Base-by-base conservation (phyloP, 2,329 filamentous ascomycete genomes). In the Endothia cerciana region DNA sequence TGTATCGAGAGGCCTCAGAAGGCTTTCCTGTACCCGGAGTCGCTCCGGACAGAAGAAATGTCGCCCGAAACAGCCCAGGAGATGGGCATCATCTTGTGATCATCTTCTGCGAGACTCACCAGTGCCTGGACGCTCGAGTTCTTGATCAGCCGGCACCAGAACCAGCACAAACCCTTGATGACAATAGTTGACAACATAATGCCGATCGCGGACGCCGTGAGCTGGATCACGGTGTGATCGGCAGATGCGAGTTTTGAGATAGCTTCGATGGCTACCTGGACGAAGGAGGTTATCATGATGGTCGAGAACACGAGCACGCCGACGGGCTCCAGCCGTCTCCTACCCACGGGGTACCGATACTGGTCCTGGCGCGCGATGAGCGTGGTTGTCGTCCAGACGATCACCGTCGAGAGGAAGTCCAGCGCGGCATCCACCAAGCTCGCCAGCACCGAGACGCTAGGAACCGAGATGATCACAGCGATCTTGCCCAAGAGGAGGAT, bases 51-150 rank as follows among this genome's bases (percentile, higher is more conserved):
- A 17, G 2, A 43, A 19, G 41, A 41, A 5, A 19, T 19, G 19
- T 19, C 4, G 41, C 41, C 41, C 41, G 15, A 43, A 19, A 43
- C 17, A 43, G 41, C 17, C 41, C 8, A 25, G 22, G 33, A 4
- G n/a, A 25, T 28, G 15, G 22, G 6, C 25, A 28, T 28, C 11
- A 5, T 2, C 13, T 13, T 4, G 13, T n/a, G n/a, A 8, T n/a
- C 19, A 19, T 33, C 7, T 17, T 17, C 22, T 15, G 36, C 15
- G n/a, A 15, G 33, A 58, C 55, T 58, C 4, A 58, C 55, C 70
- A 97, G 80, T 1, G 93, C 92, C 74, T 94, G 92, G 4, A 97
- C 93, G 68, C 89, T 92, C 2, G 91, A 93, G 75, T 96, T 97
- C 71, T 88, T 92, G 70, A 97, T 91, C 41, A 95, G 77, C 7